These are phyloP conservation scores for Russula olivacea DNA, from an alignment of 768 basidiomycete species.

Conservation along the genomic window DNA sequence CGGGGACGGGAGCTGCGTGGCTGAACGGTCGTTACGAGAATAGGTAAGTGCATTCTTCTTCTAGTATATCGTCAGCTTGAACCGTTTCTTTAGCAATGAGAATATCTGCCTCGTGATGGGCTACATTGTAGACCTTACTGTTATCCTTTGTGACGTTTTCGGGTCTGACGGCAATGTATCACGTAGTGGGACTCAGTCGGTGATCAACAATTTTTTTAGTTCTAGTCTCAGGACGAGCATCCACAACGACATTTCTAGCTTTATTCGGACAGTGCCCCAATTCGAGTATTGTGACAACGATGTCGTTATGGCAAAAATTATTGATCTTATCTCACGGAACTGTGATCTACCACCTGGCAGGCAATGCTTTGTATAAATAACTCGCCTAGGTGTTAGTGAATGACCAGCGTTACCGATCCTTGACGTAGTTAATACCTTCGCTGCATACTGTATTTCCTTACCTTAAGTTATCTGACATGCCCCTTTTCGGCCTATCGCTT, in stretches of 20 bases:
- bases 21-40: background rate
- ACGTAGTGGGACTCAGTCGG: background rate
- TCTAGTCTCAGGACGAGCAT: background rate
- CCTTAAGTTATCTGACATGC: no score
- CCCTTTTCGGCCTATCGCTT: background rate
- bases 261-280: background rate
- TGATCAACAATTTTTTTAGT: background rate
- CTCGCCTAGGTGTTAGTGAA: background rate
- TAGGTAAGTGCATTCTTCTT: background rate
- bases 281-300: background rate
- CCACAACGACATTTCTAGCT: background rate
- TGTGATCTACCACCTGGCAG: background rate
- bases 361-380: no score
- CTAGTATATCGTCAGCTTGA: background rate
- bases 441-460: background rate
- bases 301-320: background rate
- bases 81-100: background rate
- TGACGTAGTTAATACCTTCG: background rate
- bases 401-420: no score
- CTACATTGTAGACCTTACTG: constrained; percentile 7
- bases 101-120: background rate
- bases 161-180: background rate
- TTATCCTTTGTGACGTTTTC: background rate
- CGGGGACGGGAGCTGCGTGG: background rate
- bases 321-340: background rate